phyloP scores from a whole-genome alignment of 208 protist species.

The Acanthamoeba culbertsoni region DNA sequence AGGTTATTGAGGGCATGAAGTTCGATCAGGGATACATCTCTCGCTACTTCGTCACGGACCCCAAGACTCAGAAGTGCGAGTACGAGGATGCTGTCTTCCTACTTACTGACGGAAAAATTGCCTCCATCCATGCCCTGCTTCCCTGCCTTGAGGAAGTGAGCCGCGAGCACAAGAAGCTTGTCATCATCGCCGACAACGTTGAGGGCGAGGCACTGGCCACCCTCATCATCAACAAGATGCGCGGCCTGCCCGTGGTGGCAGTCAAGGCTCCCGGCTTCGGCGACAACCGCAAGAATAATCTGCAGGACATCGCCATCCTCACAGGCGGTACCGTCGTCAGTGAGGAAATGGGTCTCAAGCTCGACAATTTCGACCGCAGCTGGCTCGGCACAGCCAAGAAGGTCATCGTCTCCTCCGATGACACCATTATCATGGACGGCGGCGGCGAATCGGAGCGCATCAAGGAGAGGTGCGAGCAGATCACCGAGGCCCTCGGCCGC shows the following conservation, averaged over 20 bases:
- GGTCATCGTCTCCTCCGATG: conserved; percentile 94
- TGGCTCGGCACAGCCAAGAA: conserved; percentile 83
- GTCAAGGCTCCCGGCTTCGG: conserved; percentile 99
- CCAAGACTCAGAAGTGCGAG: conserved; percentile 93
- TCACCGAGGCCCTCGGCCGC: conserved; percentile 87
- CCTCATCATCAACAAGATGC: conserved; percentile 94
- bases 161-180: conserved; percentile 88
- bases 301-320: conserved; percentile 98
- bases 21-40: conserved; percentile 98
- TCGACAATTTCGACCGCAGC: conserved; percentile 74
- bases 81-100: conserved; percentile 96
- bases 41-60: conserved; percentile 98
- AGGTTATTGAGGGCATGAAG: conserved; percentile 97
- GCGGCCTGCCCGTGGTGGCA: conserved; percentile 82
- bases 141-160: conserved; percentile 91
- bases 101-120: conserved; percentile 96
- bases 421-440: conserved; percentile 97
- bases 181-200: conserved; percentile 99
- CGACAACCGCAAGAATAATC: conserved; percentile 96
- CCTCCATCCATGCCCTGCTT: conserved; percentile 88
- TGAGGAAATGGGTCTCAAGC: conserved; percentile 76
- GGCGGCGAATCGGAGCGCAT: conserved; percentile 90
- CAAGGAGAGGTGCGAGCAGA: conserved; percentile 91
- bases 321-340: conserved; percentile 89
- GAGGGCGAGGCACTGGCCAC: conserved; percentile 95